Percentiles rank a stretch among this genome's conserved stretches.
phyloP scores from a whole-genome alignment of 129 eudicot species.

The Saposhnikovia divaricata region DNA sequence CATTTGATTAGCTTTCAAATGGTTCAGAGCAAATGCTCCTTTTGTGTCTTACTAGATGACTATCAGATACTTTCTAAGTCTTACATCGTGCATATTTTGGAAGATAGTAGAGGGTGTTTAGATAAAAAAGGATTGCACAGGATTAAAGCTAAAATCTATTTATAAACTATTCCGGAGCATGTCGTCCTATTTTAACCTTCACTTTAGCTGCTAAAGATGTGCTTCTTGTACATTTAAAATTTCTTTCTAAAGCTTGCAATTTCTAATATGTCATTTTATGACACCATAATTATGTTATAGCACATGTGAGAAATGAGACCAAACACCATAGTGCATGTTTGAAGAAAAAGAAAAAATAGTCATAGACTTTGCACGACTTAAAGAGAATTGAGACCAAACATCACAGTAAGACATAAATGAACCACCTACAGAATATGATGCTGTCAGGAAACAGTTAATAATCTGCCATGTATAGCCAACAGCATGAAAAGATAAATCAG shows the following conservation, averaged over 20 bases:
- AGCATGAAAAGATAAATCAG: constrained; percentile 89
- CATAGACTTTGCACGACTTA: neutral
- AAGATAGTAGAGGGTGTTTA: neutral
- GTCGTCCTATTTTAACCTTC: neutral
- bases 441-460: constrained; percentile 86
- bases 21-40: neutral
- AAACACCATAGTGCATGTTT: no score
- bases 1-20: neutral
- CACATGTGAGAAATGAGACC: neutral
- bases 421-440: constrained; percentile 91
- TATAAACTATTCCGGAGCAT: neutral
- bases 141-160: neutral
- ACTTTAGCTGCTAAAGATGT: neutral
- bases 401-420: neutral
- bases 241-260: neutral
- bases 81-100: neutral
- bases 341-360: neutral
- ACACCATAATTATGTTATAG: neutral
- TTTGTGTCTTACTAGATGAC: neutral
- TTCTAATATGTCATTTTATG: neutral
- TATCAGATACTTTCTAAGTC: neutral
- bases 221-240: neutral
- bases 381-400: neutral
- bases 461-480: constrained; percentile 93
- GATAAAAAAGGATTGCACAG: neutral